phyloP scores from a whole-genome alignment of 345 rosid genomes.

The Hibiscus syriacus region DNA sequence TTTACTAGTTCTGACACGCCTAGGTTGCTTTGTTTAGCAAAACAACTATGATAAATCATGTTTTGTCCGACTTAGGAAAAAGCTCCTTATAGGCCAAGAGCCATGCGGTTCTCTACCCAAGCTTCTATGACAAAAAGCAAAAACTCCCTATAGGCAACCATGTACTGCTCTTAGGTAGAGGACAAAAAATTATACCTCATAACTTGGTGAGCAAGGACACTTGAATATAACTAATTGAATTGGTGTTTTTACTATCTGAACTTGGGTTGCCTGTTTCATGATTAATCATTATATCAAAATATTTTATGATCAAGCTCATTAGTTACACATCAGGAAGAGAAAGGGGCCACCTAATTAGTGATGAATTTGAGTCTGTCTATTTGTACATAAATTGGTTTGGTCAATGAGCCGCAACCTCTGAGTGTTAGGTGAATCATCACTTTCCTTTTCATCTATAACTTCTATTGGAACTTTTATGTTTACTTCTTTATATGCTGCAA shows the following conservation, averaged over 20 bases:
- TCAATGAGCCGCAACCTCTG: neutral
- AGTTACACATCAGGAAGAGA: neutral
- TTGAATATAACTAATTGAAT: neutral
- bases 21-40: neutral
- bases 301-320: neutral
- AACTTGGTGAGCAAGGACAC: neutral
- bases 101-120: no score
- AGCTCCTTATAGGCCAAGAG: neutral
- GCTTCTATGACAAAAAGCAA: no score
- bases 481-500: neutral
- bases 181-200: neutral
- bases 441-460: neutral
- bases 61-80: neutral
- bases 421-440: neutral
- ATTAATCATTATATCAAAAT: neutral
- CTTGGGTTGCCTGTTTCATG: neutral
- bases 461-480: neutral
- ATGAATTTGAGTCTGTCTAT: neutral
- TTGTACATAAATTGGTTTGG: neutral
- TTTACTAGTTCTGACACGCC: neutral
- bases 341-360: neutral
- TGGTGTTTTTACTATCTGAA: neutral
- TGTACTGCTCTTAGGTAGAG: neutral
- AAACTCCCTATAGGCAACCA: neutral
- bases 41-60: neutral